Evolutionary conservation across 2,329 filamentous ascomycete genomes (phyloP).

Genomic region (Aspergillus quadricinctus): DNA sequence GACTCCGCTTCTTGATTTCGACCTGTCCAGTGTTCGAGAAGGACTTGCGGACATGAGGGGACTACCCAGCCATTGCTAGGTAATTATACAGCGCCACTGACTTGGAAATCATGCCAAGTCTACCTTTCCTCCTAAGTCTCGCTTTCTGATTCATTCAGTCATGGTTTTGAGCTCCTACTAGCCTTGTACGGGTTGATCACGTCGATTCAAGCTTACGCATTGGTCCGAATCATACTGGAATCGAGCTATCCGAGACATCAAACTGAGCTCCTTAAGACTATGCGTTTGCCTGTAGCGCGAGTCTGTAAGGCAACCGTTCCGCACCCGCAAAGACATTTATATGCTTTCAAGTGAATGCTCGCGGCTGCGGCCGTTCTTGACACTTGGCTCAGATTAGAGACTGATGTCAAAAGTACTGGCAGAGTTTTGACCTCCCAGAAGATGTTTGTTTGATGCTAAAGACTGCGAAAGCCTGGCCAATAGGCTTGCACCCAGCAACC

Average conservation of each 20-base stretch:
- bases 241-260: conserved; percentile 14
- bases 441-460: conserved; percentile 22
- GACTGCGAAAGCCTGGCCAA: conserved; percentile 22
- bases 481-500: conserved; percentile 13
- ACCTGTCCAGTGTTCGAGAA: not conserved
- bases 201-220: not conserved
- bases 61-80: not conserved
- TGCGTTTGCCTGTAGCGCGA: conserved; percentile 14
- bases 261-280: conserved; percentile 8
- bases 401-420: conserved; percentile 15
- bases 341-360: not conserved
- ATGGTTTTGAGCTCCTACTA: not conserved
- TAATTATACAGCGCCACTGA: not conserved
- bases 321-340: not conserved
- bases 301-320: not conserved
- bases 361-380: not conserved
- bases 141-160: not conserved
- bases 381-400: not conserved
- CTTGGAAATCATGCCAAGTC: not conserved
- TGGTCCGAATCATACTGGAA: not conserved
- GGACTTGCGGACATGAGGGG: not conserved
- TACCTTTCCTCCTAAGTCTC: not conserved
- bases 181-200: not conserved
- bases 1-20: not conserved
- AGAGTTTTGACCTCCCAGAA: conserved; percentile 19